Evolutionary conservation across 768 basidiomycete genomes (phyloP), one percentile per base, ranked within the genome.

Genomic region (Strobilomyces dryophilus): DNA sequence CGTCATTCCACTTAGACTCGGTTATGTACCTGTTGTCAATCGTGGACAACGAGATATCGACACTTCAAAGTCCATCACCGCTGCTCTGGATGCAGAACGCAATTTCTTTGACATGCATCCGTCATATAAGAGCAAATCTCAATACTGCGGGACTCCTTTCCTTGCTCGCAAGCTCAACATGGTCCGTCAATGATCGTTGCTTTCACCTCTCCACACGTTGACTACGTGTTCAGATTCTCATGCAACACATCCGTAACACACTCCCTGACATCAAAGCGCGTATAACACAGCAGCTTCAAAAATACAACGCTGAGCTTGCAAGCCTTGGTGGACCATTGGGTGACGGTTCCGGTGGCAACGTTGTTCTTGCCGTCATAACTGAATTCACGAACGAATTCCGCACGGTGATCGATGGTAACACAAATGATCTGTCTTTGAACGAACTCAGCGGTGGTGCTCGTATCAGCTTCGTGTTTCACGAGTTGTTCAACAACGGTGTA

Each of bases 391-490:
- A 87, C 37, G 97, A 98, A 66, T 99, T 98, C 83, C 85, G 95
- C 53, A 91, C 91, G 12, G 87, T 90, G 36, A 97, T 99, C 60
- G 97, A 99, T 67, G 97, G 97, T 71, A 94, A 91, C 74, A 94
- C 93, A 27, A 95, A 95, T 65, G 97, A 99, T 67, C 75, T 98
- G 34, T 88, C 90, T 1, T 67, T 97, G 64, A 98, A 98, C 64
- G 97, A 99, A 72, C 80, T 99, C 20, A 92, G 91, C n/a, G 97
- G 97, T 63, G 97, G 97, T 70, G 97, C 97, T 27, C 85, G 97
- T 71, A 98, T 99, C 78, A 91, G 88, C 65, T 99, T 98, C 66
- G 97, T 99, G 49, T 99, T 95, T 79, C 97, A 99, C 69, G 97
- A 99, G 68, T 73, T 98, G 53, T 99, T 90, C 81, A 97, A 95